These are phyloP conservation scores for Funneliformis geosporum DNA, from an alignment of 192 early-diverging fungal species.

Conservation along the genomic window DNA sequence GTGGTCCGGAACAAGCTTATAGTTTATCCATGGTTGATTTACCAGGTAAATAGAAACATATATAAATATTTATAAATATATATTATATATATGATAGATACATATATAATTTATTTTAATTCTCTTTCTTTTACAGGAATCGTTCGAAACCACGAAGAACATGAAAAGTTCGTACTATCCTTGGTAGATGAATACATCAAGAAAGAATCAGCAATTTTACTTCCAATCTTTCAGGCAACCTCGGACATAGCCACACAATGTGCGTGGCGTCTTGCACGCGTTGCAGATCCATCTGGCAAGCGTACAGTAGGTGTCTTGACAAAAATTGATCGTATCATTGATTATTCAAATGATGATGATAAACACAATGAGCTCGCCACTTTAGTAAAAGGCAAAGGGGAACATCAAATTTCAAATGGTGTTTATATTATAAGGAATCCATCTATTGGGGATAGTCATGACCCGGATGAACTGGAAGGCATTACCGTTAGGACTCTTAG, in stretches of 20 bases:
- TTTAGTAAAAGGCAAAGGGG: neutral
- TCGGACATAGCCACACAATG: neutral
- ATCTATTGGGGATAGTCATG: neutral
- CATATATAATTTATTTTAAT: no score
- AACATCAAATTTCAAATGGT: neutral
- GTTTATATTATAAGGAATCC: neutral
- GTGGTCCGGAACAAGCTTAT: neutral
- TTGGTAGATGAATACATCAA: neutral
- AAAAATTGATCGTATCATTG: neutral
- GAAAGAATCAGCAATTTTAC: neutral
- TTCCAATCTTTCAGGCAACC: neutral
- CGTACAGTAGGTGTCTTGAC: neutral
- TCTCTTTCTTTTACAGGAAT: neutral
- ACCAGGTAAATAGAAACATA: neutral
- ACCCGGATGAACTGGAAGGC: neutral
- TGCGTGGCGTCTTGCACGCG: neutral
- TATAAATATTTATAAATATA: no score
- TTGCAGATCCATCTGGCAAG: neutral
- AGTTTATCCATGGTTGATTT: neutral
- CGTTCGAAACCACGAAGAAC: neutral
- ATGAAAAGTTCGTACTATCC: neutral
- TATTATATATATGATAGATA: no score
- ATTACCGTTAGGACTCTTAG: neutral
- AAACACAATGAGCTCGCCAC: neutral
- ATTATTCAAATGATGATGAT: neutral